Base-by-base conservation (phyloP, 2,329 filamentous ascomycete species). In the Epichloe uncinata region DNA sequence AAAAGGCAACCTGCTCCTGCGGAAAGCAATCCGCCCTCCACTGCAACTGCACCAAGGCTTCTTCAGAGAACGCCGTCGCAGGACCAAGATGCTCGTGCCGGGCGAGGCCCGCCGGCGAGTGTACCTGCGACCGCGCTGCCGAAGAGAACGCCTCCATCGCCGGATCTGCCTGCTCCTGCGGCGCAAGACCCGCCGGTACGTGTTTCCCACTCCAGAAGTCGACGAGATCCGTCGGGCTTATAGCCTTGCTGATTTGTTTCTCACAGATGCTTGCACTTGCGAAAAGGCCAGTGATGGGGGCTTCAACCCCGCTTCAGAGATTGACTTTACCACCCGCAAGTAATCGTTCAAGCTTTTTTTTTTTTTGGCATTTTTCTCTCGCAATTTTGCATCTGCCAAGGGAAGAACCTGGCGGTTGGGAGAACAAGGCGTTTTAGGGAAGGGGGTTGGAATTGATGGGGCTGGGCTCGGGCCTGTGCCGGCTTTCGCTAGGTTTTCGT, bases 11-110 rank as follows among this genome's bases (percentile, higher is more conserved):
- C 53, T 95, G 89, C 79, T 94, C 87, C 15, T 97, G 91, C 66
- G 91, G 91, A 63, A 82, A 95, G 73, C 78, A 93, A 65, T 79
- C 82, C 4, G 91, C 91, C 46, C 80, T 95, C 45, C 76, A 90
- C 66, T 97, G 91, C 79, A 85, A 74, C 54, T 96, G 91, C 72
- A 80, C 80, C 60, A 90, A 87, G 68, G 78, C 89, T 4, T 56
- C 75, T 4, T 69, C 73, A 15, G 90, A 96, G 75, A 96, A 96
- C 74, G 70, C 70, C 40, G 65, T 87, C 50, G 66, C 73, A 6
- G 87, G 87, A 6, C 75, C 86, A 38, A 77, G 87, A 58, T 95
- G 88, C 75, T 89, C 85, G 42, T 95, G 89, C 74, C 79, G 87
- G 58, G 81, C 85, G 58, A 82, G 88, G 50, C 84, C 86, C 20